Evolutionary conservation across 2,329 filamentous ascomycete genomes (phyloP).

Genomic region (Fusarium multiceps): DNA sequence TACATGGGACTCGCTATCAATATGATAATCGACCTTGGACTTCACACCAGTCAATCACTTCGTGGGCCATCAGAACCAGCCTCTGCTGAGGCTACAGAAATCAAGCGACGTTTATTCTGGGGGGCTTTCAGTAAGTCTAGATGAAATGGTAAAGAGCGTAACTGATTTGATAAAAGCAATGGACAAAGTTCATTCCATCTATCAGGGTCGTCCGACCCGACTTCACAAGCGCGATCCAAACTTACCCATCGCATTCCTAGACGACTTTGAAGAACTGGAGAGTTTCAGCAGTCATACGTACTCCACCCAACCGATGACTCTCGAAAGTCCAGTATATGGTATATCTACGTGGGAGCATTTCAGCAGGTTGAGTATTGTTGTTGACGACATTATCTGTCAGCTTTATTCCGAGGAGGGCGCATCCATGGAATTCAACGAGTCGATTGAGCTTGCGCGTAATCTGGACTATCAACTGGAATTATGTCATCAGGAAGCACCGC

Average conservation of each 20-base stretch:
- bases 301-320: slow-evolving; percentile 41
- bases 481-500: too few species aligned
- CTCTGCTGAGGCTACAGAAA: slow-evolving; percentile 57
- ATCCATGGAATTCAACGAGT: slow-evolving; percentile 40
- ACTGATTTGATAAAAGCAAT: slow-evolving; percentile 32
- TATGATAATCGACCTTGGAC: slow-evolving; percentile 24
- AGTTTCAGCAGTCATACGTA: slow-evolving; percentile 58
- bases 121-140: slow-evolving; percentile 26
- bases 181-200: slow-evolving; percentile 65
- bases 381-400: slow-evolving; percentile 57
- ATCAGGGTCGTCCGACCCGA: slow-evolving; percentile 61
- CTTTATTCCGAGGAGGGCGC: slow-evolving; percentile 56
- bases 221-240: slow-evolving; percentile 57
- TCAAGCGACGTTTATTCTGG: slow-evolving; percentile 54
- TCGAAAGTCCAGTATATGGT: slow-evolving; percentile 53
- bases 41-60: not conserved
- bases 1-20: slow-evolving; percentile 24
- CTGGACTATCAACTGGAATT: too few species aligned
- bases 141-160: fast-evolving
- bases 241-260: slow-evolving; percentile 59
- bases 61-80: slow-evolving; percentile 27
- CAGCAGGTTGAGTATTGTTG: slow-evolving; percentile 58
- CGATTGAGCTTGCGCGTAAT: slow-evolving; percentile 41
- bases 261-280: slow-evolving; percentile 63
- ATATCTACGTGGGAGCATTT: slow-evolving; percentile 55